Conservation (phyloP, 2,329 filamentous ascomycete genomes). For the Pestalotiopsis sp. region DNA sequence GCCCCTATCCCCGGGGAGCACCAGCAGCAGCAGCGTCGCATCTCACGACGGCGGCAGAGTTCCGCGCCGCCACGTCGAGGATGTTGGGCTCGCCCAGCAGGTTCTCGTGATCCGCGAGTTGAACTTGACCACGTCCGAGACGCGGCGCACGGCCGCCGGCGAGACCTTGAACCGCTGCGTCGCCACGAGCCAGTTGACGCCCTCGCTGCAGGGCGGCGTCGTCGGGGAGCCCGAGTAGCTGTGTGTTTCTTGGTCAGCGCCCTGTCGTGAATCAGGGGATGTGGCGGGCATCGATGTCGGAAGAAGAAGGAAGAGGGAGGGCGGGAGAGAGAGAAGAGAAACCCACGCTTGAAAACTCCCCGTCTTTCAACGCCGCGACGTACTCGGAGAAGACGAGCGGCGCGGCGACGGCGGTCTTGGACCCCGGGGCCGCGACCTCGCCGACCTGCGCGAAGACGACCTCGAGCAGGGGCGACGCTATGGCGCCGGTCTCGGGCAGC, state of each 20-base stretch:
- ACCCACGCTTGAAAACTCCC: conserved; percentile 39
- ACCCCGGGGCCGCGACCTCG: conserved; percentile 43
- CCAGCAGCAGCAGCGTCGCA: no score
- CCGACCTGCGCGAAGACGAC: conserved; percentile 43
- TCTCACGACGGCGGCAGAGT: neutral
- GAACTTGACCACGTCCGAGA: conserved; percentile 45
- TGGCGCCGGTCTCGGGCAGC: conserved; percentile 35
- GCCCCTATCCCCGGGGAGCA: no score
- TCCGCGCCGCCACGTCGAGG: conserved; percentile 19
- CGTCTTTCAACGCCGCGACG: conserved; percentile 33
- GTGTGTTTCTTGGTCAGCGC: neutral
- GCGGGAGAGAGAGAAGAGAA: no score
- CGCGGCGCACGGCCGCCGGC: conserved; percentile 36
- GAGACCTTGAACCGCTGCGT: conserved; percentile 40
- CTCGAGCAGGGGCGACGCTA: conserved; percentile 42
- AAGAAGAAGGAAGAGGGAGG: no score
- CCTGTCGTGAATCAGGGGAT: no score
- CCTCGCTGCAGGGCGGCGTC: conserved; percentile 49
- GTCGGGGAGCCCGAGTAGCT: conserved; percentile 49
- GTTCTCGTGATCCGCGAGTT: conserved; percentile 47
- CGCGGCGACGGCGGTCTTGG: conserved; percentile 34
- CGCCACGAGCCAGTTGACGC: conserved; percentile 48
- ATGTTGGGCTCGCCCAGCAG: conserved; percentile 39
- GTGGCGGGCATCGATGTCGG: no score
- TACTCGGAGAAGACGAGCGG: conserved; percentile 45